Base-by-base conservation (phyloP, 495 filamentous ascomycete species). In the Neurospora sp. region DNA sequence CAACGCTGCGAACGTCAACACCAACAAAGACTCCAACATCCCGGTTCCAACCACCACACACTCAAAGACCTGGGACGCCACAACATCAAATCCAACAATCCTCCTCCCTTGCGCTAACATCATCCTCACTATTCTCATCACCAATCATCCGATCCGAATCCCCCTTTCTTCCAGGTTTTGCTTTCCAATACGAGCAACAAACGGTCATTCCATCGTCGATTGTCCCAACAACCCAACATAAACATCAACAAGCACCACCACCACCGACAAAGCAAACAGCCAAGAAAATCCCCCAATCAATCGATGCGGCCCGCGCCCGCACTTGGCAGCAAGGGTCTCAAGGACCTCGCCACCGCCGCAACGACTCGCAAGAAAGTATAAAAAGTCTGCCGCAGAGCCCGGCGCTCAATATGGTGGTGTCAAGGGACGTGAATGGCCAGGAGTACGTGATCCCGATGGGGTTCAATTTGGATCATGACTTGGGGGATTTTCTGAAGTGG, bases 391-490 rank as follows among this genome's bases (percentile, higher is more conserved):
- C 85, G 27, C 84, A 84, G 42, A 86, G 85, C 74, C 85, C 85
- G n/a, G 85, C 87, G 84, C 74, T 86, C 46, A 84, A 85, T 62
- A 76, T 86, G 3, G 80, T 80, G 14, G 81, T 86, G 12, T 81
- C 78, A 41, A 78, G 76, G 20, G 82, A 78, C 40, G 77, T 76
- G 1, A 80, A 80, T 2, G 84, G 83, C 7, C 81, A 83, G 72
- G 83, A 85, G 73, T 73, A 82, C 37, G 78, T 83, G 66, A 84
- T 87, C 39, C 85, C 85, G 0, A 88, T 88, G 85, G 85, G 86
- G 8, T 88, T 84, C 75, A 88, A 88, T 70, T 81, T 88, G 16
- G 83, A 83, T 42, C 84, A 87, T 73, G 86, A 88, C 76, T 70
- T 88, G 42, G 84, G 83, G 20, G 86, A 87, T 72, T 88, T 84